These are phyloP conservation scores for Geotrichum klebahnii DNA, from an alignment of 1,139 yeast species.

Conservation along the genomic window DNA sequence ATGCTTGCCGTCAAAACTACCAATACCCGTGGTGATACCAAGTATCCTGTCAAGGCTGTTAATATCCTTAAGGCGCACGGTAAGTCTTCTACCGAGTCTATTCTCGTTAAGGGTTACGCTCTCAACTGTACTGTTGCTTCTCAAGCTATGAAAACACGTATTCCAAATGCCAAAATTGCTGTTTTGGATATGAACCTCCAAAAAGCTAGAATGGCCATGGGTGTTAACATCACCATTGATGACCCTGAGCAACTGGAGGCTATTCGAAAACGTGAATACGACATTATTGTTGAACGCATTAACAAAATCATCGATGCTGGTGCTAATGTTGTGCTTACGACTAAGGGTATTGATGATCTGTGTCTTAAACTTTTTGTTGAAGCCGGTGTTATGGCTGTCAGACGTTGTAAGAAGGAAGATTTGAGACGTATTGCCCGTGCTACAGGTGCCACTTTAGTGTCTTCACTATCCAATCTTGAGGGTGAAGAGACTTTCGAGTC, in stretches of 20 bases:
- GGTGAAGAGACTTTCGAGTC: conserved; percentile 97
- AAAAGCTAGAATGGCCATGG: conserved; percentile 97
- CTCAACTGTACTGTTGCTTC: conserved; percentile 96
- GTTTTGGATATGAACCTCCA: conserved; percentile 91
- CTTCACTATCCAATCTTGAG: conserved; percentile 86
- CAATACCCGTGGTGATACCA: conserved; percentile 79
- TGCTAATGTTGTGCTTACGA: conserved; percentile 92
- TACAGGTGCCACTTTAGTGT: conserved; percentile 88
- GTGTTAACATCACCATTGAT: conserved; percentile 93
- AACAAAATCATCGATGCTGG: conserved; percentile 85
- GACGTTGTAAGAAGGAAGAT: conserved; percentile 97
- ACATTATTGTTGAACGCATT: conserved; percentile 83
- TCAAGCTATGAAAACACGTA: conserved; percentile 85
- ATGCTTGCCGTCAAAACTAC: conserved; percentile 92
- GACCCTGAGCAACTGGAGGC: conserved; percentile 97
- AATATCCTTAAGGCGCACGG: conserved; percentile 96
- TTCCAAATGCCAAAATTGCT: conserved; percentile 79
- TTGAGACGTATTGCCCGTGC: conserved; percentile 95
- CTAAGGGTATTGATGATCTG: conserved; percentile 96
- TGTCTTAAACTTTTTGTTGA: conserved; percentile 94
- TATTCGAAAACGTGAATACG: conserved; percentile 90
- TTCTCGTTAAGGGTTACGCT: conserved; percentile 89
- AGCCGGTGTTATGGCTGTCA: conserved; percentile 93
- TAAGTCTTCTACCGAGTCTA: conserved; percentile 80
- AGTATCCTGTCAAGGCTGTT: conserved; percentile 96